Percentiles rank a stretch among this genome's conserved stretches.
These are phyloP conservation scores for Dactylellina haptotyla DNA, from an alignment of 2,329 filamentous ascomycete species.

Conservation along the genomic window DNA sequence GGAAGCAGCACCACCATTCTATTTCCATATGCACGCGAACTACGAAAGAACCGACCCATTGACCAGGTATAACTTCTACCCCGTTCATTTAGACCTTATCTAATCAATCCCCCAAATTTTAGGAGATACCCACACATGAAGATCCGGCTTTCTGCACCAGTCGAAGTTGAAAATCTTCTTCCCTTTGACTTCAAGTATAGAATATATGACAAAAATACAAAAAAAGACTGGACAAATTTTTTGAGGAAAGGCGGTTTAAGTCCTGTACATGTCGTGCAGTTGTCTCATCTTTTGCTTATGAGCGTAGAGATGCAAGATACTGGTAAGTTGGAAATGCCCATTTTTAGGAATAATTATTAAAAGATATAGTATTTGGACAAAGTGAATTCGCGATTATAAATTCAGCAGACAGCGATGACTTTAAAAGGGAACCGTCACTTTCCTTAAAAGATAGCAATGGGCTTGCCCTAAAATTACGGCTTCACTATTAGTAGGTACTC, in stretches of 20 bases:
- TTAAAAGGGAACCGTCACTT: conserved; percentile 81
- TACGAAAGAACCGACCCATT: conserved; percentile 86
- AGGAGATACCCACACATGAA: conserved; percentile 94
- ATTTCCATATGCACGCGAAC: conserved; percentile 91
- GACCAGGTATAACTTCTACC: conserved; percentile 68
- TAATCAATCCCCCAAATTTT: conserved; percentile 59
- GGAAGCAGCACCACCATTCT: conserved; percentile 82
- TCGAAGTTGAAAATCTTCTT: conserved; percentile 92
- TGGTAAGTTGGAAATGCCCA: conserved; percentile 64
- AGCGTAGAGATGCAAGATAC: conserved; percentile 98
- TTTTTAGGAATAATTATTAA: neutral
- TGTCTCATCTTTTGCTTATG: conserved; percentile 89
- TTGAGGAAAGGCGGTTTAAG: conserved; percentile 94
- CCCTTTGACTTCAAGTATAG: conserved; percentile 99
- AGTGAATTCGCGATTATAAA: conserved; percentile 99
- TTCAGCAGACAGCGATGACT: conserved; percentile 84
- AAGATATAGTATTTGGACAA: conserved; percentile 36
- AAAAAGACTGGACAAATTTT: conserved; percentile 99
- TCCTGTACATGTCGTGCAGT: conserved; percentile 94
- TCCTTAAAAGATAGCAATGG: conserved; percentile 86
- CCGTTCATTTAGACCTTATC: conserved; percentile 21
- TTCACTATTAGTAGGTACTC: conserved; percentile 80
- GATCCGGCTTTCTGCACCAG: conserved; percentile 86
- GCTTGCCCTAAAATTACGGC: conserved; percentile 78
- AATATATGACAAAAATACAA: conserved; percentile 98